phyloP scores from a whole-genome alignment of 2,329 filamentous ascomycete species.

The Talaromyces sp. region DNA sequence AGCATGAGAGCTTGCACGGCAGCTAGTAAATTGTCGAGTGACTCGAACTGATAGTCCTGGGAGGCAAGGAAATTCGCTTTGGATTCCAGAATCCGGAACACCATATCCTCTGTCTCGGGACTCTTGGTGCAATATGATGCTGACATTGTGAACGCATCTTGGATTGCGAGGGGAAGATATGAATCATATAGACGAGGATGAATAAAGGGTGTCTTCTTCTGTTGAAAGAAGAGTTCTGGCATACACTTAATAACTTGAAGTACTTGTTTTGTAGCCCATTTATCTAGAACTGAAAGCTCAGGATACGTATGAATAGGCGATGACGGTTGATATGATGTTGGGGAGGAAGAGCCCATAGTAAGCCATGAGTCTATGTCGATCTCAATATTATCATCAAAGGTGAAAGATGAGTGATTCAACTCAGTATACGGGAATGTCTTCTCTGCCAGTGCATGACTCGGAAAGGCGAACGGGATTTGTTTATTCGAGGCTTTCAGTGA shows the following conservation, averaged over 20 bases:
- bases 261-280: constrained; percentile 7
- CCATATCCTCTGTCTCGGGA: constrained; percentile 10
- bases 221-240: constrained; percentile 9
- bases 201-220: constrained; percentile 11
- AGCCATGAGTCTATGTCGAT: constrained; percentile 2
- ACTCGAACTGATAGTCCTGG: neutral
- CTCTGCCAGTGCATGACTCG: neutral
- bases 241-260: constrained; percentile 7
- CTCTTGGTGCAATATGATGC: constrained; percentile 13
- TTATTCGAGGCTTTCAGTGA: neutral
- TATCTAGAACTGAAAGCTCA: constrained; percentile 5
- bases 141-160: constrained; percentile 14
- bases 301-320: neutral
- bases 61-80: neutral
- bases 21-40: constrained; percentile 6
- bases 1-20: constrained; percentile 7
- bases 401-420: neutral
- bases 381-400: neutral
- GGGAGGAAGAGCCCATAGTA: neutral
- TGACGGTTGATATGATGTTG: neutral
- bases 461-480: neutral
- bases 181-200: constrained; percentile 16
- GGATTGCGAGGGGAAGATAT: constrained; percentile 14
- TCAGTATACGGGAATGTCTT: neutral
- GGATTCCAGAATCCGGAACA: constrained; percentile 11